These are phyloP conservation scores for Akanthomyces lecanii DNA, from an alignment of 2,329 filamentous ascomycete species.

Conservation along the genomic window DNA sequence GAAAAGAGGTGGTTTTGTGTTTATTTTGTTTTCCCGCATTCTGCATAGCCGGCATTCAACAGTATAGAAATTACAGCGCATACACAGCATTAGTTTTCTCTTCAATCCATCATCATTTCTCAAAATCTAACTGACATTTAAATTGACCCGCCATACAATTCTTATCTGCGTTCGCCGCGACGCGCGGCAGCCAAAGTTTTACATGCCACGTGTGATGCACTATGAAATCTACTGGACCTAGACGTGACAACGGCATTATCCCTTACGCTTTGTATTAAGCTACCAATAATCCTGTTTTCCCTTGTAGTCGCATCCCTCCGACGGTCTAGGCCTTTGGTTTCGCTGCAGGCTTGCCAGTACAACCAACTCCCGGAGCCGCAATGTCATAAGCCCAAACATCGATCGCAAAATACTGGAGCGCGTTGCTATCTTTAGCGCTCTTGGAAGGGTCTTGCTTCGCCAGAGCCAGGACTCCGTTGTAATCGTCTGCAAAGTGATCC, in stretches of 20 bases:
- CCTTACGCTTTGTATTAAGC: not conserved
- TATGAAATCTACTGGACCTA: too few species aligned
- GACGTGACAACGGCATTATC: not conserved
- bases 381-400: constrained; percentile 64
- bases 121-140: not conserved
- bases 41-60: constrained; percentile 7
- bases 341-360: constrained; percentile 41
- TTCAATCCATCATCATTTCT: not conserved
- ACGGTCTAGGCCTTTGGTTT: constrained; percentile 8
- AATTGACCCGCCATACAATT: too few species aligned
- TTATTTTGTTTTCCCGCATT: not conserved
- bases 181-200: not conserved
- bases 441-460: constrained; percentile 45
- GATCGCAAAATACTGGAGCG: constrained; percentile 64
- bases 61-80: not conserved
- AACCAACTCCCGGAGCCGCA: constrained; percentile 58
- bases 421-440: constrained; percentile 54
- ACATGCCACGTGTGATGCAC: not conserved
- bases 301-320: not conserved
- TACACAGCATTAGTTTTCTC: constrained; percentile 24
- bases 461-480: constrained; percentile 49
- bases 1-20: not conserved
- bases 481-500: constrained; percentile 59
- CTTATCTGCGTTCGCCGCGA: not conserved
- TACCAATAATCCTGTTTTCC: not conserved